Percentiles rank a stretch among this genome's conserved stretches.
These are phyloP conservation scores for Kodamaea suecica DNA, from an alignment of 1,139 yeast species.

Conservation along the genomic window DNA sequence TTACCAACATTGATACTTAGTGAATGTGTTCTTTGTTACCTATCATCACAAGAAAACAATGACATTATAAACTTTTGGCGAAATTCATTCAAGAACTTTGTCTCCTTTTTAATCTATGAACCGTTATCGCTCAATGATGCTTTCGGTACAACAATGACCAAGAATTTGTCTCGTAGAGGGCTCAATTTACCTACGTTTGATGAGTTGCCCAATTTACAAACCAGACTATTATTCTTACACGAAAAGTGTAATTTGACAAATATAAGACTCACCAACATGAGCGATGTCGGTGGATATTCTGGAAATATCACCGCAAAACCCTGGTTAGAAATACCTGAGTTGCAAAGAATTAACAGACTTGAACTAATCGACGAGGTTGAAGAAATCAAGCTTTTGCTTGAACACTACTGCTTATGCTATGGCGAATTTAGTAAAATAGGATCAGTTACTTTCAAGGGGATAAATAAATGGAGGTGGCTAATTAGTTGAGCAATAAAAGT, in stretches of 20 bases:
- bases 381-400: conserved; percentile 69
- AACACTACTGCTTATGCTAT: conserved; percentile 65
- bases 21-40: conserved; percentile 88
- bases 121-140: conserved; percentile 74
- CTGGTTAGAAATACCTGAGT: conserved; percentile 52
- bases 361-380: conserved; percentile 90
- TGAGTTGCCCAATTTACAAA: conserved; percentile 34
- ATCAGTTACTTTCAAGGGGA: not conserved
- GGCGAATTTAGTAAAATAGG: conserved; percentile 14
- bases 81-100: conserved; percentile 16
- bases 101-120: conserved; percentile 67
- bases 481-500: too few species aligned
- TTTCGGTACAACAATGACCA: conserved; percentile 81
- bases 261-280: conserved; percentile 50
- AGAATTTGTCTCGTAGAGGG: conserved; percentile 67
- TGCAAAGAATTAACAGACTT: conserved; percentile 51
- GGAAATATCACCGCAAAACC: conserved; percentile 8
- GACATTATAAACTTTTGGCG: conserved; percentile 45
- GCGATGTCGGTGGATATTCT: conserved; percentile 50
- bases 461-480: conserved; percentile 1
- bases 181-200: conserved; percentile 60
- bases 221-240: conserved; percentile 41
- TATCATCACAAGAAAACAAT: conserved; percentile 57
- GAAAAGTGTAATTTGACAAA: conserved; percentile 20
- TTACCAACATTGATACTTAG: conserved; percentile 73